These are phyloP conservation scores for Linderina pennispora DNA, from an alignment of 192 early-diverging fungal genomes.

Conservation along the genomic window DNA sequence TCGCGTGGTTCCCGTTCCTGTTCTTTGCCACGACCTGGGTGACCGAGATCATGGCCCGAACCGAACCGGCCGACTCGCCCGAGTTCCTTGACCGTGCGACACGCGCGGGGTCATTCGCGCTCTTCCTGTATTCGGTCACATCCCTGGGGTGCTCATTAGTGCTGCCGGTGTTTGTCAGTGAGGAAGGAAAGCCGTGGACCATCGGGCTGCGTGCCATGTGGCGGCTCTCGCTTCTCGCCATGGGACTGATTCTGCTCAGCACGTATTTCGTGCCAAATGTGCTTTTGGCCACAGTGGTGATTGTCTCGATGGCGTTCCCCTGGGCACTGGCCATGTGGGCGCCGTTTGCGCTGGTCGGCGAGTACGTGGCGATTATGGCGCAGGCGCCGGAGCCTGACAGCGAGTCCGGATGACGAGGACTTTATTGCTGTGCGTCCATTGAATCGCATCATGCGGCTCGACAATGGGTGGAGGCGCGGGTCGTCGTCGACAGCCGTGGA, in stretches of 20 bases:
- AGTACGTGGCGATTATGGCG: conserved; percentile 31
- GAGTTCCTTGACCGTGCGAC: conserved; percentile 55
- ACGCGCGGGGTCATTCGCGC: conserved; percentile 79
- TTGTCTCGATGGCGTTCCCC: conserved; percentile 71
- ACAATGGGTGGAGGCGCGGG: no score
- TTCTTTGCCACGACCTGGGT: conserved; percentile 73
- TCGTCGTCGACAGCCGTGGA: no score
- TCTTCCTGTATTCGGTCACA: conserved; percentile 74
- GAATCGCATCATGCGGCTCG: no score
- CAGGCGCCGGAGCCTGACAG: no score
- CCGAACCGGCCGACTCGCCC: conserved; percentile 16
- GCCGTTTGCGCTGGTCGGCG: conserved; percentile 87
- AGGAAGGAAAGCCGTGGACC: neutral
- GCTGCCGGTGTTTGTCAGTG: conserved; percentile 22
- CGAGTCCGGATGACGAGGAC: no score
- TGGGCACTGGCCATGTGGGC: conserved; percentile 90
- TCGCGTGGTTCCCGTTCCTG: conserved; percentile 97
- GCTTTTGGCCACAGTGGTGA: conserved; percentile 54
- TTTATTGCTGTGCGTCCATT: no score
- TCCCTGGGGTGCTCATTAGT: conserved; percentile 51
- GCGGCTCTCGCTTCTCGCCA: conserved; percentile 62
- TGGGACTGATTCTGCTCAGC: conserved; percentile 56
- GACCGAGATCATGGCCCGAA: conserved; percentile 31
- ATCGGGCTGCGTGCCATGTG: conserved; percentile 54
- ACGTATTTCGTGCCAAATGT: conserved; percentile 61